Percentiles rank a stretch among this genome's conserved stretches.
These are phyloP conservation scores for Sechiopsis laciniata DNA, from an alignment of 306 rosid genomes.

Conservation along the genomic window DNA sequence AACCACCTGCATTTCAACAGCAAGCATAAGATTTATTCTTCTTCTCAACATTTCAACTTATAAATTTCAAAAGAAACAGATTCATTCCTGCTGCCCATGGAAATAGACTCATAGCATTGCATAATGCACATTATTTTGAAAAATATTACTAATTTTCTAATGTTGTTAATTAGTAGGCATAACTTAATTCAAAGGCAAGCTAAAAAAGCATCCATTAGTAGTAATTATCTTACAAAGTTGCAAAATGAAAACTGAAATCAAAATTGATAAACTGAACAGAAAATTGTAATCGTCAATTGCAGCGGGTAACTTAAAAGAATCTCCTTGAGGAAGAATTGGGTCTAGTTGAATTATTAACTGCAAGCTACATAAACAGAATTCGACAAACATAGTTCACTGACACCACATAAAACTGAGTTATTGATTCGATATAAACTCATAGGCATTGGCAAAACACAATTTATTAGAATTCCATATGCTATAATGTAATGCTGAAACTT, in stretches of 20 bases:
- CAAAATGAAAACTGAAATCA: conserved; percentile 13
- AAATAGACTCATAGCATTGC: conserved; percentile 13
- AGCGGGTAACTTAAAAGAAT: neutral
- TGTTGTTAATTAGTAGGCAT: neutral
- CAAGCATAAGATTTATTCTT: neutral
- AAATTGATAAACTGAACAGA: conserved; percentile 2
- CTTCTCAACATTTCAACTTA: neutral
- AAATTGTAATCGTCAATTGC: neutral
- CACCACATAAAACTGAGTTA: neutral
- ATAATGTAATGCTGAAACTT: neutral
- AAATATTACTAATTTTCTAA: neutral
- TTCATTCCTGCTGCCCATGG: neutral
- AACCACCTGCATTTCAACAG: conserved; percentile 63
- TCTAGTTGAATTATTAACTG: neutral
- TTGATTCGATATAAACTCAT: neutral
- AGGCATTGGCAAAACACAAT: neutral
- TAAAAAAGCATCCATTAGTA: neutral
- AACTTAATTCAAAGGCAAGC: neutral
- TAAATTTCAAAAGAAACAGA: conserved; percentile 13
- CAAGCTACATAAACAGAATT: neutral
- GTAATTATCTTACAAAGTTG: neutral
- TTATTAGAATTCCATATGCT: neutral
- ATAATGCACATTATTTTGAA: neutral
- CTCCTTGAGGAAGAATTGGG: neutral
- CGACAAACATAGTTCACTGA: neutral